These are phyloP conservation scores for Rhynchosporium secalis DNA, from an alignment of 2,329 filamentous ascomycete genomes.

Conservation along the genomic window DNA sequence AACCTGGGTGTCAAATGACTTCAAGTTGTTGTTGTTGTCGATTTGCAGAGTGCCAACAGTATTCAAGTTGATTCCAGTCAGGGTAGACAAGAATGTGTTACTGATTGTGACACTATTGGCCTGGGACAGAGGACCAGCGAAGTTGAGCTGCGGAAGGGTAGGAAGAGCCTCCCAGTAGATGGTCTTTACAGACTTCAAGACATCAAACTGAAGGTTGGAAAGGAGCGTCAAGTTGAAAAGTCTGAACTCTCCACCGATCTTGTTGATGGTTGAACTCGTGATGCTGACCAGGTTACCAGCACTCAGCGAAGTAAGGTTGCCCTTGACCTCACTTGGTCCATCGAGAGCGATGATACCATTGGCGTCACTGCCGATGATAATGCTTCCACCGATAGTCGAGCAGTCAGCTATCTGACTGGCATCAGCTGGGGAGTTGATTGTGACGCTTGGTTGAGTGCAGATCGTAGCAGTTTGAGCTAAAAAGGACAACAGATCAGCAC, in stretches of 20 bases:
- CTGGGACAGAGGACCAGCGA: conserved; percentile 62
- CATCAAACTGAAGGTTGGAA: conserved; percentile 63
- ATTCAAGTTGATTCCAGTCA: conserved; percentile 79
- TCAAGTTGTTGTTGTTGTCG: conserved; percentile 86
- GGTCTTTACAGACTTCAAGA: conserved; percentile 62
- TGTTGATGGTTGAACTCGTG: conserved; percentile 57
- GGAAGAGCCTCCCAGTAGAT: conserved; percentile 75
- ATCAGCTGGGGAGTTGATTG: conserved; percentile 38
- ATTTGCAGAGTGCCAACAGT: conserved; percentile 74
- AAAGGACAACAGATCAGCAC: conserved; percentile 18
- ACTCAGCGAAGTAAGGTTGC: conserved; percentile 60
- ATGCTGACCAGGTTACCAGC: conserved; percentile 64
- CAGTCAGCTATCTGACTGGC: conserved; percentile 34
- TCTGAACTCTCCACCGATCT: conserved; percentile 69
- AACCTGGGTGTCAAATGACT: conserved; percentile 73
- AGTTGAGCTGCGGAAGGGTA: conserved; percentile 56
- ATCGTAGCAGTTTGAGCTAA: conserved; percentile 27
- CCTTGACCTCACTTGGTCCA: conserved; percentile 57
- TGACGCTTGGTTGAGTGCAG: conserved; percentile 38
- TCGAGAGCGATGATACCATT: conserved; percentile 54
- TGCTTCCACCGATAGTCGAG: conserved; percentile 37
- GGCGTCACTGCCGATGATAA: conserved; percentile 40
- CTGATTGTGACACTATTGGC: conserved; percentile 71
- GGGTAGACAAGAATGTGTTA: conserved; percentile 79
- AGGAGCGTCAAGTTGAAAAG: conserved; percentile 70